Conservation (phyloP, 192 early-diverging fungal species). For the Rhizophagus clarus region DNA sequence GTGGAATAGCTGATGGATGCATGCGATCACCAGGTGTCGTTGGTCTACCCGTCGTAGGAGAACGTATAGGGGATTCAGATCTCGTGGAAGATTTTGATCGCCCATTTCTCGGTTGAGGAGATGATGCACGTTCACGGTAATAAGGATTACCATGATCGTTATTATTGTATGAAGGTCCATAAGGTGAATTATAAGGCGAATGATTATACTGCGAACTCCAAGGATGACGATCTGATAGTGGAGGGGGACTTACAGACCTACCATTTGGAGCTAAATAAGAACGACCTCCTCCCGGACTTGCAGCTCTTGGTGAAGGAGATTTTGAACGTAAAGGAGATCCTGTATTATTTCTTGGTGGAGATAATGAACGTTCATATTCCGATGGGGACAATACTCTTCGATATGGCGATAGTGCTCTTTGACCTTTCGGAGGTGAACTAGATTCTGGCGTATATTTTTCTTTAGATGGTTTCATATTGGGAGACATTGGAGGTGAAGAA, state of each 20-base stretch:
- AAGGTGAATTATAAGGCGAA: conserved; percentile 5
- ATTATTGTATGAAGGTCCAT: conserved; percentile 13
- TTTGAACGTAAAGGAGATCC: conserved; percentile 26
- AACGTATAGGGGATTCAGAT: conserved; percentile 14
- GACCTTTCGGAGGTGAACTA: conserved; percentile 3
- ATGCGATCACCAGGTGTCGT: conserved; percentile 20
- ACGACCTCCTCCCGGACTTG: conserved; percentile 13
- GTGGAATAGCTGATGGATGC: conserved; percentile 18
- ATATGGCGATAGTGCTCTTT: conserved; percentile 27
- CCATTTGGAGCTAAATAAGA: not conserved
- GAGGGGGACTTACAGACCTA: conserved; percentile 16
- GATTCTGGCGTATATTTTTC: conserved; percentile 20
- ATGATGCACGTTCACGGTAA: not conserved
- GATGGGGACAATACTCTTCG: not conserved
- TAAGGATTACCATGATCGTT: not conserved
- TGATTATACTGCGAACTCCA: conserved; percentile 27
- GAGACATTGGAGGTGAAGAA: conserved; percentile 33
- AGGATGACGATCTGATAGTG: not conserved
- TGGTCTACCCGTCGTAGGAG: not conserved
- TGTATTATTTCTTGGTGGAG: conserved; percentile 26
- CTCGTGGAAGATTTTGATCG: conserved; percentile 23
- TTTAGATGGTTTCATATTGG: conserved; percentile 14
- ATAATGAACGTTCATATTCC: conserved; percentile 14
- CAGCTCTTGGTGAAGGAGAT: conserved; percentile 26
- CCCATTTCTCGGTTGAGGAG: conserved; percentile 21